Evolutionary conservation across 805 yeast species (phyloP).

Genomic region (Debaryomyces prosopidis): DNA sequence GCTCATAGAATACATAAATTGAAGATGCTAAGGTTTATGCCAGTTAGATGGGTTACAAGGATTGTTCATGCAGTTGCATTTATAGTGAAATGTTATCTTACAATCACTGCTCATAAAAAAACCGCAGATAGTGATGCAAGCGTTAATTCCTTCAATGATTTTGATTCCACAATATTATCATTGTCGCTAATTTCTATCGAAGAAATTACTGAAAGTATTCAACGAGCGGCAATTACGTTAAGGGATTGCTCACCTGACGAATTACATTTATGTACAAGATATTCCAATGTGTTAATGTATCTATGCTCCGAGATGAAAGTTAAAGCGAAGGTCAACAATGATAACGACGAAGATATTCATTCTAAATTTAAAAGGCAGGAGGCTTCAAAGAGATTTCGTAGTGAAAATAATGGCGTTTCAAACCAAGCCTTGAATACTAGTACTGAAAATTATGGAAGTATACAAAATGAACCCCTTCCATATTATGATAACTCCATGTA

Average conservation of each 20-base stretch:
- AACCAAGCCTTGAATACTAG: not conserved
- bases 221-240: conserved; percentile 68
- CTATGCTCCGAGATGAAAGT: conserved; percentile 73
- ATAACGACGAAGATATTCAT: conserved; percentile 5
- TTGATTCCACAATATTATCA: conserved; percentile 53
- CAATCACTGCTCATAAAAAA: conserved; percentile 51
- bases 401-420: not conserved
- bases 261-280: conserved; percentile 77
- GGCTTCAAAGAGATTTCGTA: not conserved
- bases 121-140: conserved; percentile 16
- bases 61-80: conserved; percentile 88
- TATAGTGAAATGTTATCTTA: conserved; percentile 79
- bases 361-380: conserved; percentile 2
- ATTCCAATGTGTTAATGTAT: conserved; percentile 74
- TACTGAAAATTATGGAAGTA: not conserved
- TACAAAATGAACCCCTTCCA: not conserved
- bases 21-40: conserved; percentile 71
- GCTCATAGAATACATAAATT: conserved; percentile 69
- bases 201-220: conserved; percentile 67
- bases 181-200: conserved; percentile 68
- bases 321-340: conserved; percentile 28
- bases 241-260: conserved; percentile 89
- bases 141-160: conserved; percentile 22
- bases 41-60: conserved; percentile 89
- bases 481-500: conserved; percentile 1